phyloP scores from a whole-genome alignment of 2,329 filamentous ascomycete genomes.

The Paecilomyces formosus region DNA sequence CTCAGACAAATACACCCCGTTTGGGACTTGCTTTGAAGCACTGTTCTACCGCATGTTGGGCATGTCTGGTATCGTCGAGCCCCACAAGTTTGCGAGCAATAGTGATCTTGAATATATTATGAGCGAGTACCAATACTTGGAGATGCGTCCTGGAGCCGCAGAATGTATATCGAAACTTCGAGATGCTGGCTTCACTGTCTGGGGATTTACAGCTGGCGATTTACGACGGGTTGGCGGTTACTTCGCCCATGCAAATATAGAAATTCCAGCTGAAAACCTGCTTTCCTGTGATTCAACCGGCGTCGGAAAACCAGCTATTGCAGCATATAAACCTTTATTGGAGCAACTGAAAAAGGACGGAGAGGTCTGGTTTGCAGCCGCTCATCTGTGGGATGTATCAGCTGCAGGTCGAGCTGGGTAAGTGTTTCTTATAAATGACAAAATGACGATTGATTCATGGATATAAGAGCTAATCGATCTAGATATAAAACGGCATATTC shows the following conservation, averaged over 20 bases:
- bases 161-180: slow-evolving; percentile 36
- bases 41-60: slow-evolving; percentile 39
- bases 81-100: slow-evolving; percentile 30
- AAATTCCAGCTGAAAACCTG: slow-evolving; percentile 46
- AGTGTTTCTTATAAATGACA: background rate
- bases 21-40: slow-evolving; percentile 30
- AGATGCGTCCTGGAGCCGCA: slow-evolving; percentile 26
- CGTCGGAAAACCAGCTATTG: slow-evolving; percentile 45
- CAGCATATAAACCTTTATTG: slow-evolving; percentile 40
- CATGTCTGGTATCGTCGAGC: slow-evolving; percentile 33
- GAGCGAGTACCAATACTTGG: slow-evolving; percentile 25
- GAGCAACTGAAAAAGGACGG: slow-evolving; percentile 33
- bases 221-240: slow-evolving; percentile 44
- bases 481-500: slow-evolving; percentile 47
- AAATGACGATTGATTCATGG: background rate
- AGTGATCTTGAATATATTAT: slow-evolving; percentile 32
- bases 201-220: slow-evolving; percentile 49
- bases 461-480: background rate
- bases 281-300: slow-evolving; percentile 44
- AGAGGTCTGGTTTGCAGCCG: slow-evolving; percentile 50
- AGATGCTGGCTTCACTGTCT: slow-evolving; percentile 44
- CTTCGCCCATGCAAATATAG: slow-evolving; percentile 42
- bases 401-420: slow-evolving; percentile 44
- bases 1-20: slow-evolving; percentile 32
- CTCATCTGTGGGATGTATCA: slow-evolving; percentile 54